Base-by-base conservation (phyloP, 2,329 filamentous ascomycete genomes). In the Pseudogymnoascus sp. region DNA sequence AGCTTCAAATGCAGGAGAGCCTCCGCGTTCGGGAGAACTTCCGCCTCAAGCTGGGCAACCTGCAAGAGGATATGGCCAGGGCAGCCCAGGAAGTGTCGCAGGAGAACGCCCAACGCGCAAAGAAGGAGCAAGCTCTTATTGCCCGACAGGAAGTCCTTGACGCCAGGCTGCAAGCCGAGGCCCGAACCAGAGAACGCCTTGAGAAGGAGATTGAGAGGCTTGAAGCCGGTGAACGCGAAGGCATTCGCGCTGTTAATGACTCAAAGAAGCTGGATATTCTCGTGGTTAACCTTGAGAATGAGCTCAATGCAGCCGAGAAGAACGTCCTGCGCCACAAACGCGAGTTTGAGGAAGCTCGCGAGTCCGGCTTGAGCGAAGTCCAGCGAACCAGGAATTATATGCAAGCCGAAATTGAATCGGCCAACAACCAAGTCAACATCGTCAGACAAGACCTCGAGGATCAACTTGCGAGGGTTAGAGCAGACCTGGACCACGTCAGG, bases 31-130 rank as follows among this genome's bases (percentile, higher is more conserved):
- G 92, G 63, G 91, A 96, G 72, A 86, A 82, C 64, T 92, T 95
- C 84, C 88, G 91, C 67, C 80, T 81, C 72, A 96, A 94, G 75
- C 89, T 97, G 70, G 85, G 93, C 68, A 86, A 86, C 64, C 79
- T 99, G 39, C 92, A 97, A 75, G 84, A 91, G 66, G 91, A 97
- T 68, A 93, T 97, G 88, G 84, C 86, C 33, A 80, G 80, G 62
- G 90, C 91, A 58, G 87, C 90, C 61, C 85, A 85, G 55, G 88
- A 96, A 65, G 86, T 97, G 65, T 86, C 89, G 22, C 86, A 90
- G 69, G 92, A 97, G 72, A 93, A 92, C 72, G 85, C 88, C 30
- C 82, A 84, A 36, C 92, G 89, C 76, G 85, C 86, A 69, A 89
- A 89, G 76, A 88, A 88, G 72, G 90, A 95, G 72, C 86, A 90